phyloP scores from a whole-genome alignment of 2,329 filamentous ascomycete genomes.

The Zasmidium cellare region DNA sequence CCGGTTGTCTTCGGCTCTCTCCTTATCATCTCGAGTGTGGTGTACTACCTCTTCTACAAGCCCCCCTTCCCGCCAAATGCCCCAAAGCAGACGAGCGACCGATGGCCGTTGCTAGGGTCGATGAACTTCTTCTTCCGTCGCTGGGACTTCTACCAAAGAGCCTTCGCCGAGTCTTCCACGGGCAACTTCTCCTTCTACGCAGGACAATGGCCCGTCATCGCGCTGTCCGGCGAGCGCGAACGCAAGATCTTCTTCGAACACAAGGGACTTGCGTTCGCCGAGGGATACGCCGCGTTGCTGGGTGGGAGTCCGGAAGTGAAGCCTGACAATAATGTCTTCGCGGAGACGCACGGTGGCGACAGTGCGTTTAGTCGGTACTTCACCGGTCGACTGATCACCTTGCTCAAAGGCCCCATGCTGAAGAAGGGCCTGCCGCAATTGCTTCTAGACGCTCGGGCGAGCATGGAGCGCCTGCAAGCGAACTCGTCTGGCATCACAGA shows the following conservation, averaged over 20 bases:
- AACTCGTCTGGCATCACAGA: slow-evolving; percentile 44
- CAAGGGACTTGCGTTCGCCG: slow-evolving; percentile 44
- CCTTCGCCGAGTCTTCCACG: slow-evolving; percentile 32
- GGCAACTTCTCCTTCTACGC: slow-evolving; percentile 54
- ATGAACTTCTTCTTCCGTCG: slow-evolving; percentile 49
- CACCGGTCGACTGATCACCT: slow-evolving; percentile 21
- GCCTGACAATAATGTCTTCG: slow-evolving; percentile 21
- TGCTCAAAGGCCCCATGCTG: slow-evolving; percentile 31
- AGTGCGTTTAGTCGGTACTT: slow-evolving; percentile 27
- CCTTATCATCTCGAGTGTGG: slow-evolving; percentile 14
- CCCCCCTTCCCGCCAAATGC: slow-evolving; percentile 28
- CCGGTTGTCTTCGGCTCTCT: slow-evolving; percentile 14
- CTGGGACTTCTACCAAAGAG: slow-evolving; percentile 46
- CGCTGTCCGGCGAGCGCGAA: slow-evolving; percentile 44
- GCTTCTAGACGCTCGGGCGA: slow-evolving; percentile 43
- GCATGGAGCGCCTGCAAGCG: slow-evolving; percentile 40
- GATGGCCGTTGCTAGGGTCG: slow-evolving; percentile 47
- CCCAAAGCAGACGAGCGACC: slow-evolving; percentile 20
- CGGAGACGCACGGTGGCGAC: slow-evolving; percentile 18
- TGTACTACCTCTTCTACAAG: slow-evolving; percentile 22
- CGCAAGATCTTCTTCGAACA: slow-evolving; percentile 49
- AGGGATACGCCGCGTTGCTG: slow-evolving; percentile 41
- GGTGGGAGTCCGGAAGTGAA: slow-evolving; percentile 34
- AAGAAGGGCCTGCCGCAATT: slow-evolving; percentile 42
- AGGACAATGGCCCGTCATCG: slow-evolving; percentile 48